Evolutionary conservation across 306 rosid species (phyloP), one percentile per base, ranked within the genome.

Genomic region (Rosa rugosa): DNA sequence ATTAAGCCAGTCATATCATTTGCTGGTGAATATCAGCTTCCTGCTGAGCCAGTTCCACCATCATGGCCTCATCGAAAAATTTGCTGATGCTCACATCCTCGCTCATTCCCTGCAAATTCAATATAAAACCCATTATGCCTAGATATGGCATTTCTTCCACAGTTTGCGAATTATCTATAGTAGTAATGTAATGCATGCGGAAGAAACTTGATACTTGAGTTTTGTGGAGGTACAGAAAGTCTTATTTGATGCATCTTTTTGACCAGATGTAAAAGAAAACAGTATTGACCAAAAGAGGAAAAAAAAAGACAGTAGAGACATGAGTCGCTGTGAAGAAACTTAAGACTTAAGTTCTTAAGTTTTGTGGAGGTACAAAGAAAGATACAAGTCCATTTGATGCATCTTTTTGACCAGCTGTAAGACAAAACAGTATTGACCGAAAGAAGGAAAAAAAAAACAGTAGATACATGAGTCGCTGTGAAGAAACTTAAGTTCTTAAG

Each of bases 31-130:
- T 93, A 89, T 92, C 99, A 47, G 99, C 97, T 12, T 95, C 97
- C 78, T 92, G 99, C 84, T 95, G 98, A n/a, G 99, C 99, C 81
- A 93, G 89, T 56, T 95, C 99, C 76, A 93, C 97, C 99, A 95
- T 91, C 99, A 95, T 95, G 46, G 99, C 97, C 90, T 95, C 99
- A 12, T 95, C 99, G 11, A 95, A 95, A 84, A 95, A 95, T 75
- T 95, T 66, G 47, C 71, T 89, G 70, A 93, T 95, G 90, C 98
- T 95, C 72, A 95, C 99, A 71, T 92, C 99, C 88, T 95, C 98
- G 23, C 99, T 95, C 98, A 92, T 95, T 79, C 98, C 99, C 99
- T 92, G 93, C 69, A 84, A 78, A 79, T 82, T 54, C 45, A 77
- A 65, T 79, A 36, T 34, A 34, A 53, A 23, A n/a, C 8, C 36